Evolutionary conservation across 23 red algal genomes (phyloP), one percentile per base, ranked within the genome.

Genomic region (Porphyridium purpureum): DNA sequence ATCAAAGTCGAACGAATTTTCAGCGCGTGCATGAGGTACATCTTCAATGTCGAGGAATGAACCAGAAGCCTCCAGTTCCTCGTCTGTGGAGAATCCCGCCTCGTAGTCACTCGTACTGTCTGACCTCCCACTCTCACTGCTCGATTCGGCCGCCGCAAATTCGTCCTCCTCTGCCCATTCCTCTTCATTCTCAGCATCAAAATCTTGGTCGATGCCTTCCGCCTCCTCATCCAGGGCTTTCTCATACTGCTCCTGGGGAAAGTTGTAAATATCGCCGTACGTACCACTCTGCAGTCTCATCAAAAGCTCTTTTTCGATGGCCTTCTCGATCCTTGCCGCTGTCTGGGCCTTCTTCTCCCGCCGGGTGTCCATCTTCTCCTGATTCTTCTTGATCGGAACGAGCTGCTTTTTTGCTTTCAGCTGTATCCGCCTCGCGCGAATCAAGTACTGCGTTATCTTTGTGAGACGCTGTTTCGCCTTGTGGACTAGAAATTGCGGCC

Each of bases 391-490:
- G 17, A 83, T 61, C 2, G 55, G 57, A 5, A 79, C 69, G 30
- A 94, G 49, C 29, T 75, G 33, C 32, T 72, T 69, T 34, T 70
- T 71, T 21, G 62, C 60, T 17, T 52, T 66, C 27, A 79, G 20
- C 15, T 34, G 28, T 11, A 95, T 33, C 8, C 59, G 51, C n/a
- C 57, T 55, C 51, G 79, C 80, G 21, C 88, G 72, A 9, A 84
- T 77, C 8, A 80, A 59, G 35, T 81, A 95, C 35, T 95, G 77
- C 3, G 58, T 79, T 51, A 95, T 79, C 50, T 95, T 95, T 0
- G 88, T 95, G 4, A 95, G 70, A 21, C 88, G 69, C 56, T 95
- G 88, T 49, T 95, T 95, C 9, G 88, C 88, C 44, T 83, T 79
- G 47, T 95, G 88, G n/a, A 84, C 52, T 7, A 84, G 47, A 59